phyloP scores from a whole-genome alignment of 441 rosid species.

The Macaranga tanarius region DNA sequence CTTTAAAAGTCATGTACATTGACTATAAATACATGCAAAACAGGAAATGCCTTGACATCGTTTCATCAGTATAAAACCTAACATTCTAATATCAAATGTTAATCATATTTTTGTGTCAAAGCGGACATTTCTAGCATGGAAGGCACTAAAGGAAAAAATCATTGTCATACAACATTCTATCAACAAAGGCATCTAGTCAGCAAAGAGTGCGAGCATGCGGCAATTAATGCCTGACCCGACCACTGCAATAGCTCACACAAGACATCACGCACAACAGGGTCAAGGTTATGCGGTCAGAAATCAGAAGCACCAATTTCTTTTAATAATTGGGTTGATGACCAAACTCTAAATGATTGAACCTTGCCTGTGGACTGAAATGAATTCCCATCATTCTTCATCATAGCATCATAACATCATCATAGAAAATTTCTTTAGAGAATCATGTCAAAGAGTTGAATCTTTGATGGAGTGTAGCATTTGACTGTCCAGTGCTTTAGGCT shows the following conservation, averaged over 20 bases:
- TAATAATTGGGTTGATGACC: background rate
- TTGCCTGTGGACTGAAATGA: background rate
- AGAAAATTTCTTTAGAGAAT: background rate
- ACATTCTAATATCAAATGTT: too few relatives aligned
- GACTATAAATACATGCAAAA: background rate
- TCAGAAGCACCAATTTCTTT: background rate
- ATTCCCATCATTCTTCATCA: conserved; percentile 1
- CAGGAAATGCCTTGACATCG: background rate
- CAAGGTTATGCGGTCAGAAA: background rate
- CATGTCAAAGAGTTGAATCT: background rate
- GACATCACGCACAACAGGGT: background rate
- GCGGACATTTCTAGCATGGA: background rate
- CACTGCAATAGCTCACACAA: background rate
- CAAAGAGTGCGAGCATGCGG: background rate
- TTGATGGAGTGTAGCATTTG: background rate
- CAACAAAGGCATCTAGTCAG: too few relatives aligned
- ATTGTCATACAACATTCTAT: background rate
- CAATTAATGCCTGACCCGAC: background rate
- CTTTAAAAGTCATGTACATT: too few relatives aligned
- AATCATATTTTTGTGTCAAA: too few relatives aligned
- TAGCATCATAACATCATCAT: background rate
- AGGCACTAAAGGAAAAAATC: background rate
- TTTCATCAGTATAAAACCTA: background rate
- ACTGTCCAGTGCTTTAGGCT: conserved; percentile 20
- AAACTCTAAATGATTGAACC: background rate